Percentiles rank a stretch among this genome's conserved stretches.
Evolutionary conservation across 129 eudicot genomes (phyloP).

Genomic region (Arctium lappa): DNA sequence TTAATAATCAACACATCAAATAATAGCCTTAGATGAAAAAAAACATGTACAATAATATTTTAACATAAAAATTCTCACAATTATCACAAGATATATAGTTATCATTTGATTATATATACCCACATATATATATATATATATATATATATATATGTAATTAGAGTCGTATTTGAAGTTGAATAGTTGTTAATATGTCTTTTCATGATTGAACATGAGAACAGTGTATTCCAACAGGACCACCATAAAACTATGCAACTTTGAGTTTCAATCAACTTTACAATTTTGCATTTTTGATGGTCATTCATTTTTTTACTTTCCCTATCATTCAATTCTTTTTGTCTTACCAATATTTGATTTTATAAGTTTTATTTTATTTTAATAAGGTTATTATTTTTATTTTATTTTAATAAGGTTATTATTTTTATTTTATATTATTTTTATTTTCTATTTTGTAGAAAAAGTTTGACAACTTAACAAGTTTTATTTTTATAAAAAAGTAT

Average conservation of each 20-base stretch:
- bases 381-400: neutral
- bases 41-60: too few relatives aligned
- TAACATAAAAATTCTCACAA: too few relatives aligned
- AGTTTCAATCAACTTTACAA: conserved; percentile 9
- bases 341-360: neutral
- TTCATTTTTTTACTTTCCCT: neutral
- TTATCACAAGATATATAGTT: too few relatives aligned
- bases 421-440: too few relatives aligned
- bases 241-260: conserved; percentile 24
- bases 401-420: neutral
- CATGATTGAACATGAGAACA: conserved; percentile 34
- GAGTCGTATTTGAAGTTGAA: conserved; percentile 12
- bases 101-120: too few relatives aligned
- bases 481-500: too few relatives aligned
- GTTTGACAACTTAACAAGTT: neutral
- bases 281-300: conserved; percentile 14
- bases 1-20: too few relatives aligned
- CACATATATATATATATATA: too few relatives aligned
- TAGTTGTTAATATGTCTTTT: conserved; percentile 31
- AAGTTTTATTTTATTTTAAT: neutral
- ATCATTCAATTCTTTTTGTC: neutral
- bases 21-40: too few relatives aligned
- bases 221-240: conserved; percentile 18
- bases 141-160: too few relatives aligned
- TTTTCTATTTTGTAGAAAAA: too few relatives aligned